A percentile compares a stretch with the other conserved stretches of the same genome.
phyloP scores from a whole-genome alignment of 1,139 yeast genomes.

The Hansenula anomala region DNA sequence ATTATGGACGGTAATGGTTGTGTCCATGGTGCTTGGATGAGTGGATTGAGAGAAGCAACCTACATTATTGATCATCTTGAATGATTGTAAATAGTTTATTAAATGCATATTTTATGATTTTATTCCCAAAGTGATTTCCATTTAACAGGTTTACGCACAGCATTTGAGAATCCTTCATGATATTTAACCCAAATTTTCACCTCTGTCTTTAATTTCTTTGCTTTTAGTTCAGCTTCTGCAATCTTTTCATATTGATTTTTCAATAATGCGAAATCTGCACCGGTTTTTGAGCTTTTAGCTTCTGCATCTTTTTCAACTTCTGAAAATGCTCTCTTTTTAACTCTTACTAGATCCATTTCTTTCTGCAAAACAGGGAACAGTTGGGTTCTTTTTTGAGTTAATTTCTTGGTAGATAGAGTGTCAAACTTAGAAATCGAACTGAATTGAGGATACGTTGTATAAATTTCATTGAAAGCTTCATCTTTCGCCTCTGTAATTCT shows the following conservation, averaged over 20 bases:
- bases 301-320: conserved; percentile 24
- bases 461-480: conserved; percentile 22
- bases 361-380: conserved; percentile 26
- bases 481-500: conserved; percentile 23
- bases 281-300: conserved; percentile 27
- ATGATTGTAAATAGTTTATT: not conserved
- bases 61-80: conserved; percentile 23
- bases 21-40: conserved; percentile 72
- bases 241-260: conserved; percentile 28
- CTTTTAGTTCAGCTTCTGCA: conserved; percentile 14
- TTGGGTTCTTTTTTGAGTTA: conserved; percentile 24
- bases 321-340: conserved; percentile 31
- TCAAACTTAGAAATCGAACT: conserved; percentile 18
- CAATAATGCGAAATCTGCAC: conserved; percentile 29
- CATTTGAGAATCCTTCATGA: conserved; percentile 92
- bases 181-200: conserved; percentile 83
- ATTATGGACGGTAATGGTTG: conserved; percentile 77
- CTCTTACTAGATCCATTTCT: conserved; percentile 37
- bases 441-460: conserved; percentile 26
- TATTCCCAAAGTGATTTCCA: conserved; percentile 68
- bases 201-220: conserved; percentile 16
- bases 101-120: not conserved
- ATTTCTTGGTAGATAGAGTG: conserved; percentile 12
- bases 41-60: conserved; percentile 69
- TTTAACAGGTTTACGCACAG: conserved; percentile 78